phyloP scores from a whole-genome alignment of 2,329 filamentous ascomycete species.

The Biscogniauxia marginata region DNA sequence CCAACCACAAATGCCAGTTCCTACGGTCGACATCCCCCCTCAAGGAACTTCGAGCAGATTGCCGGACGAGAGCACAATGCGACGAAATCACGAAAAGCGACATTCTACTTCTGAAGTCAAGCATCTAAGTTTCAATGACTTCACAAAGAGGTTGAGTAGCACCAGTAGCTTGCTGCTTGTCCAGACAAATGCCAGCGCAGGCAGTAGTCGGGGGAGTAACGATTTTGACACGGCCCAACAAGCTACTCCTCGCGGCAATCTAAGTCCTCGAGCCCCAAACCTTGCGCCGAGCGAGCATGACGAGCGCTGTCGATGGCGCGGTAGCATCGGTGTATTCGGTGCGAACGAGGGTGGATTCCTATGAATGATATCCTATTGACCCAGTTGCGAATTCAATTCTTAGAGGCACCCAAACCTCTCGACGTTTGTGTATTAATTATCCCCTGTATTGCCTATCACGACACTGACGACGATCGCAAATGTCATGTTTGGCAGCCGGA shows the following conservation, averaged over 20 bases:
- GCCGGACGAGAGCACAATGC: constrained; percentile 35
- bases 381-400: neutral
- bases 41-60: constrained; percentile 25
- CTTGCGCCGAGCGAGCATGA: constrained; percentile 39
- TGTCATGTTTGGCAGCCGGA: neutral
- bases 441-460: neutral
- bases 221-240: constrained; percentile 41
- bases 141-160: constrained; percentile 59
- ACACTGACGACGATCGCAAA: neutral
- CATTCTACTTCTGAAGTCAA: constrained; percentile 55
- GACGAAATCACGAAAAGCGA: constrained; percentile 44
- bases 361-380: constrained; percentile 32
- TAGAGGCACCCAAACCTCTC: neutral
- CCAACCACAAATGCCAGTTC: constrained; percentile 43
- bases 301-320: constrained; percentile 55
- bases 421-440: neutral
- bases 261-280: constrained; percentile 32
- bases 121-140: constrained; percentile 60
- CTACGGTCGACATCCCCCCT: constrained; percentile 22
- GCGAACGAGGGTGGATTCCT: constrained; percentile 53
- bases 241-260: constrained; percentile 33
- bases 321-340: constrained; percentile 54
- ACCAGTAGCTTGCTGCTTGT: constrained; percentile 60
- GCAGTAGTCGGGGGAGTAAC: constrained; percentile 48
- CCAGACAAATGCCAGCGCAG: constrained; percentile 53